Evolutionary conservation across 192 early-diverging fungal species (phyloP).

Genomic region (Rhizoclosmatium sp.): DNA sequence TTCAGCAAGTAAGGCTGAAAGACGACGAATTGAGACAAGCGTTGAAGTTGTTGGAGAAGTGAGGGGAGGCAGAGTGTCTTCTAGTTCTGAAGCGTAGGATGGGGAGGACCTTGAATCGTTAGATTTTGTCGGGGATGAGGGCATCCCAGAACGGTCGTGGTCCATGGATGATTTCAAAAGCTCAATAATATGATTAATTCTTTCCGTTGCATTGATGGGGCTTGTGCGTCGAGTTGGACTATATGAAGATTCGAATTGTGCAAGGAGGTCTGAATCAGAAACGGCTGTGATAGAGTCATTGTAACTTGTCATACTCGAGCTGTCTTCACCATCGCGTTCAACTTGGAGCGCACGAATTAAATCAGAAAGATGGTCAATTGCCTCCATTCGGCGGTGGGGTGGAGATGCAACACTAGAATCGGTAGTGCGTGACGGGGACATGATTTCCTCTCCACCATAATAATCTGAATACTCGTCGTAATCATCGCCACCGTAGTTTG

Average conservation of each 20-base stretch:
- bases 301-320: neutral
- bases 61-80: neutral
- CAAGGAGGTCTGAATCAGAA: constrained; percentile 7
- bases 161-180: constrained; percentile 15
- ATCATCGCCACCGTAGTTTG: constrained; percentile 14
- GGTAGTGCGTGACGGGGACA: neutral
- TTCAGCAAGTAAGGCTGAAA: neutral
- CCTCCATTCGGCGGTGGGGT: no score
- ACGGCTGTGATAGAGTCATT: neutral
- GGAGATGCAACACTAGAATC: neutral
- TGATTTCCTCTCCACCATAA: neutral
- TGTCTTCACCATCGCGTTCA: neutral
- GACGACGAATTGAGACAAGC: neutral
- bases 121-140: neutral
- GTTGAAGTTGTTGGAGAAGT: neutral
- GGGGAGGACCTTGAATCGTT: constrained; percentile 4
- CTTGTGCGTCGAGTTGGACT: neutral
- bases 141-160: neutral
- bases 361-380: neutral
- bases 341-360: neutral
- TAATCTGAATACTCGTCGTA: neutral
- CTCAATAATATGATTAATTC: constrained; percentile 16
- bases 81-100: neutral
- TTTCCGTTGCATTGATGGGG: neutral
- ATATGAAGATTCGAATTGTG: constrained; percentile 11